A percentile compares a stretch with the other conserved stretches of the same genome.
These are phyloP conservation scores for Handroanthus guayacan DNA, from an alignment of 257 asterid species.

Conservation along the genomic window DNA sequence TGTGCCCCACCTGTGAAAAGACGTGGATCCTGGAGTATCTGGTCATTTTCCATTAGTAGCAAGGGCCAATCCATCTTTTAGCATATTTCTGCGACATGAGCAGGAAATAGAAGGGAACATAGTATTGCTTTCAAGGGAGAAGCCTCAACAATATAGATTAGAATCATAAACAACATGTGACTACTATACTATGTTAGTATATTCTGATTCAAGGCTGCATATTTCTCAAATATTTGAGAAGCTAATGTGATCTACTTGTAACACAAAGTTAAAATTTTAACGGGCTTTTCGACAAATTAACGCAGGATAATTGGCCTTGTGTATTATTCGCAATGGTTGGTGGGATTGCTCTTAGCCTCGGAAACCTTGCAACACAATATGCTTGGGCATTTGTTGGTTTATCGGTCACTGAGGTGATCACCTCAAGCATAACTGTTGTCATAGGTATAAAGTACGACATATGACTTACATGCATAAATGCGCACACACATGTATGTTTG, in stretches of 20 bases:
- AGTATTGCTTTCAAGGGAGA: too few relatives aligned
- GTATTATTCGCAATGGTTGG: slow-evolving; percentile 91
- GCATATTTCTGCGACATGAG: too few relatives aligned
- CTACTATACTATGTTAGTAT: too few relatives aligned
- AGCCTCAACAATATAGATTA: too few relatives aligned
- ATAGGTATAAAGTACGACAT: slow-evolving; percentile 66
- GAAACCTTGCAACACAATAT: slow-evolving; percentile 89
- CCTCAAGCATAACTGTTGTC: slow-evolving; percentile 86
- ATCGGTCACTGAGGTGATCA: slow-evolving; percentile 86
- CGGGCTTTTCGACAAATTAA: background rate
- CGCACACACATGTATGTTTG: background rate
- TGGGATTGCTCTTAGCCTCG: slow-evolving; percentile 87
- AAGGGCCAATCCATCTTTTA: too few relatives aligned
- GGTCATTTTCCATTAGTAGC: too few relatives aligned
- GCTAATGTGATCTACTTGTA: background rate
- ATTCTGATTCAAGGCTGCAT: too few relatives aligned
- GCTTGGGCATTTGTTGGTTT: slow-evolving; percentile 97
- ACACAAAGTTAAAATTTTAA: background rate
- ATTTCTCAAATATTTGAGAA: background rate
- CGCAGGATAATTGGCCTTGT: slow-evolving; percentile 85
- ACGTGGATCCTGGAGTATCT: too few relatives aligned
- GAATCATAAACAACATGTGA: too few relatives aligned
- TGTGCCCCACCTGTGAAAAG: too few relatives aligned
- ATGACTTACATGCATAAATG: background rate
- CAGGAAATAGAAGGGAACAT: too few relatives aligned